phyloP scores from a whole-genome alignment of 306 rosid genomes.

The Lablab purpureus region DNA sequence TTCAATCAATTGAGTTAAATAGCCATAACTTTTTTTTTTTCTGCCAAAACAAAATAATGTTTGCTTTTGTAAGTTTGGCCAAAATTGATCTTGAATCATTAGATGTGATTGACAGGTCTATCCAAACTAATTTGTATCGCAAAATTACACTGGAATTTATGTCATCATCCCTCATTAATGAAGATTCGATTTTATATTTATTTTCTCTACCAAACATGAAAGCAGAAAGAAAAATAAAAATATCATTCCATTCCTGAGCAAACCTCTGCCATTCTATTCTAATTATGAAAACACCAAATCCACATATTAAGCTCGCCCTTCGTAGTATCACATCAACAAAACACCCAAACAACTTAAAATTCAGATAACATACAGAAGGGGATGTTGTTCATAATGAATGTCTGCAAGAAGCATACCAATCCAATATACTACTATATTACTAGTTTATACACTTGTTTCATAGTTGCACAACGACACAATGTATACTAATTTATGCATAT shows the following conservation, averaged over 20 bases:
- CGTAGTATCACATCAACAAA: constrained; percentile 20
- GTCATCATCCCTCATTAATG: neutral
- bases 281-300: constrained; percentile 8
- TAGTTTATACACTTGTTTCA: neutral
- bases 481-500: neutral
- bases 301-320: neutral
- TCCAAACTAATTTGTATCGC: neutral
- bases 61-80: neutral
- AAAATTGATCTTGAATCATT: neutral
- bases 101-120: neutral
- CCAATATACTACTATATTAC: neutral
- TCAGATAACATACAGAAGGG: neutral
- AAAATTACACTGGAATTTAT: neutral
- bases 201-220: neutral
- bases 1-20: constrained; percentile 4
- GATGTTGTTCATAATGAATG: neutral
- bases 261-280: neutral
- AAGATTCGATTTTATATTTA: constrained; percentile 1
- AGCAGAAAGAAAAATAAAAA: constrained; percentile 12
- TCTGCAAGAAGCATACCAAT: neutral
- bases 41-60: constrained; percentile 8
- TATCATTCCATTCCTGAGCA: constrained; percentile 28
- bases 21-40: neutral
- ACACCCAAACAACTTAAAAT: neutral
- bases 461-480: neutral